Evolutionary conservation across 179 eudicot genomes (phyloP), one percentile per base, ranked within the genome.

Genomic region (Camellia oleifera): DNA sequence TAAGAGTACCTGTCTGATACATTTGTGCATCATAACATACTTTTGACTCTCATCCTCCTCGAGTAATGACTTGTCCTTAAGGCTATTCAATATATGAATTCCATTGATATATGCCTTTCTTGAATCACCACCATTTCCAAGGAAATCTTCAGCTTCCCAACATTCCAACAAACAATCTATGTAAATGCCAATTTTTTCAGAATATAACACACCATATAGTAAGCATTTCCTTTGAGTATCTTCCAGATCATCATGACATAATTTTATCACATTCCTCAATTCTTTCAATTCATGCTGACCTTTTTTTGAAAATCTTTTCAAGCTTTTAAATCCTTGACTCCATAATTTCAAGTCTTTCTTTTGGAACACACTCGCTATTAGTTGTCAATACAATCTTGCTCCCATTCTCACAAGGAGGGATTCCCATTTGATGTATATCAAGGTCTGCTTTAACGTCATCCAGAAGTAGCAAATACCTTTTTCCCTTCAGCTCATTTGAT

Each of bases 131-230:
- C 23, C 74, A 70, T 18, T 52, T 61, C 20, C 62, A 44, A 58
- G 76, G 63, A 79, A 79, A 13, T 72, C 57, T 71, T 79, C 81
- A 12, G 81, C 81, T 44, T 15, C 67, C 81, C 81, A 79, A 61
- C 76, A 61, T 42, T 79, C 77, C 50, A 79, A 18, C 45, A 79
- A 62, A 18, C 52, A 48, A 14, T 71, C 76, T 11, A 9, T 60
- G 17, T 62, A 71, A 7, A 79, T 79, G 13, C 72, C 76, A 12
- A 45, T 72, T 54, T 79, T 77, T 72, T 79, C 82, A 15, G 82
- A 64, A 63, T 79, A 79, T 58, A 79, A 63, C 4, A 77, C 77
- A 64, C 82, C 54, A 20, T 79, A 79, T 26, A 79, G 82, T 63
- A 79, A 79, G 70, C 82, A 79, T 10, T 74, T 42, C 64, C 73